Base-by-base conservation (phyloP, 441 rosid species). In the Sinapis alba region DNA sequence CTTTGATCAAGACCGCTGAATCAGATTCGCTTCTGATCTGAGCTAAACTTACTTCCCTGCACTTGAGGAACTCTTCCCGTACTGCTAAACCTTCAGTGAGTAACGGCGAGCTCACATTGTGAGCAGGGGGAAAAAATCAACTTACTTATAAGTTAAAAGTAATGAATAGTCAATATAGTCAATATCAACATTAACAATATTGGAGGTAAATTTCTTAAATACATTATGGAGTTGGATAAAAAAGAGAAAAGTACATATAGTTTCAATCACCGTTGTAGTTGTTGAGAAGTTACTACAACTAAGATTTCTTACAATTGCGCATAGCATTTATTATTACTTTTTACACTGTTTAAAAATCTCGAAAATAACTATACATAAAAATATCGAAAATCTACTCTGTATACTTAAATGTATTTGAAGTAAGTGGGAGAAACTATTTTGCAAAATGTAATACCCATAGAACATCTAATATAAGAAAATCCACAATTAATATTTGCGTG, bases 401-500 rank as follows among this genome's bases (percentile, higher is more conserved):
- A 16, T 50, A 16, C 56, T 50, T 23, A 50, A 50, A 18, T 50
- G 21, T 51, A 4, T 20, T 19, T 51, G 58, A 51, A 51, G 24
- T 59, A 59, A 60, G 56, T 18, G 64, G 64, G 64, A 60, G 65
- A 32, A 30, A 16, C 18, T 30, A 61, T 4, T 60, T 62, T 21
- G 4, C 16, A 13, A 62, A 18, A 38, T 62, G 41, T 26, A 57
- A 57, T 72, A 18, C 65, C 71, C 45, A n/a, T 50, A 24, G 11
- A 67, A 75, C 47, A 69, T 68, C 32, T 27, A 16, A 15, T 12
- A 32, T 16, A 59, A 47, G 53, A 62, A 74, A 62, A 53, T 41
- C 7, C 11, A 77, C 69, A 67, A 56, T 78, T 56, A 72, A 68
- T 78, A 62, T 30, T 24, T 66, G 74, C 73, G 80, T 80, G 83